These are phyloP conservation scores for Onygena corvina DNA, from an alignment of 2,329 filamentous ascomycete species.

Conservation along the genomic window DNA sequence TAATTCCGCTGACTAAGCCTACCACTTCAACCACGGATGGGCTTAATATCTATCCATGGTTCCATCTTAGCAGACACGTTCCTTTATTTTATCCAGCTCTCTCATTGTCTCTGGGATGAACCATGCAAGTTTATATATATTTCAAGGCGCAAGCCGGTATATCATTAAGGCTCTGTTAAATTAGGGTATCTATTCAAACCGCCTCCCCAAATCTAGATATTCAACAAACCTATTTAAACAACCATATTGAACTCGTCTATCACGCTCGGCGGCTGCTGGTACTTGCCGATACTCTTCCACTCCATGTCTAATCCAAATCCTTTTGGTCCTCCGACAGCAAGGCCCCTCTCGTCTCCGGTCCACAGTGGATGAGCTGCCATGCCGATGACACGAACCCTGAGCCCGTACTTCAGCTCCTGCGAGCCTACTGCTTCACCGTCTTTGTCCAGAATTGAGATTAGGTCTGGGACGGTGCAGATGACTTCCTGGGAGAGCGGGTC, in stretches of 20 bases:
- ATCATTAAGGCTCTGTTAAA: neutral
- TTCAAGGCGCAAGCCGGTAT: neutral
- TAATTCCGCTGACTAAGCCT: no score
- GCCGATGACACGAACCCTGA: slow-evolving; percentile 41
- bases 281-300: slow-evolving; percentile 19
- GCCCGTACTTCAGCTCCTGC: slow-evolving; percentile 41
- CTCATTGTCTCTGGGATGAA: no score
- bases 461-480: slow-evolving; percentile 26
- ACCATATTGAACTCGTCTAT: slow-evolving; percentile 20
- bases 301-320: slow-evolving; percentile 26
- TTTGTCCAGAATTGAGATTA: slow-evolving; percentile 30
- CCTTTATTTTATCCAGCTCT: no score
- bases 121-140: no score
- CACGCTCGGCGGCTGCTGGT: slow-evolving; percentile 20
- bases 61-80: no score
- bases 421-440: slow-evolving; percentile 42
- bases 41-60: no score
- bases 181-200: neutral
- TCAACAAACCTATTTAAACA: slow-evolving; percentile 1
- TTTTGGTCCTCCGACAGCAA: slow-evolving; percentile 32
- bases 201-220: neutral
- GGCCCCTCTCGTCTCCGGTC: slow-evolving; percentile 30
- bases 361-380: slow-evolving; percentile 41
- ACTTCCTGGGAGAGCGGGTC: slow-evolving; percentile 15
- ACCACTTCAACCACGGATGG: no score